Conservation (phyloP, 345 rosid species). For the Litchi chinensis region DNA sequence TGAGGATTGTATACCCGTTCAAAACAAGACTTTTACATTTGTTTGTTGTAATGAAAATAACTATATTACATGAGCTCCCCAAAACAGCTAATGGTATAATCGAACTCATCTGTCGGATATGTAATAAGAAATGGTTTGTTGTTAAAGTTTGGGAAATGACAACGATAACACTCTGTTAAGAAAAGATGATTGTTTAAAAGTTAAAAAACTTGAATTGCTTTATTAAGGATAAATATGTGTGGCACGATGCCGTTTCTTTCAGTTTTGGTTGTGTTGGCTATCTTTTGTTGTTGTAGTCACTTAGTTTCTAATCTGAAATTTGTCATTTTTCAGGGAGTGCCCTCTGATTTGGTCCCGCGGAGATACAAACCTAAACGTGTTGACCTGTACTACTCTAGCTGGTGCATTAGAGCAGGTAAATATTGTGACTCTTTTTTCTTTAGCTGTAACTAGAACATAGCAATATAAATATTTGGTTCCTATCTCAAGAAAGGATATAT, state of each 20-base stretch:
- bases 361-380: constrained; percentile 63
- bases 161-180: too few species aligned
- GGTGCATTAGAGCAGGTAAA: constrained; percentile 77
- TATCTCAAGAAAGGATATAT: not conserved
- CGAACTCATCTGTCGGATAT: not conserved
- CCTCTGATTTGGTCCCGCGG: constrained; percentile 53
- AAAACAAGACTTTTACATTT: not conserved
- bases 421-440: constrained; percentile 4
- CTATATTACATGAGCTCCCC: not conserved
- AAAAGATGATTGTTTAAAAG: not conserved
- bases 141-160: too few species aligned
- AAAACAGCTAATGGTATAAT: not conserved
- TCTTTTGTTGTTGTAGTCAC: not conserved
- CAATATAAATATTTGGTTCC: not conserved
- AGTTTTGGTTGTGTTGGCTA: not conserved
- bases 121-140: not conserved
- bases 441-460: not conserved
- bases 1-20: not conserved
- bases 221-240: not conserved
- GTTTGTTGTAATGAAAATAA: not conserved
- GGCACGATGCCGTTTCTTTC: not conserved
- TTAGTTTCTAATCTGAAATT: constrained; percentile 9
- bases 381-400: constrained; percentile 79
- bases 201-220: not conserved
- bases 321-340: constrained; percentile 54